phyloP scores from a whole-genome alignment of 345 rosid species.

The Syzygium aromaticum region DNA sequence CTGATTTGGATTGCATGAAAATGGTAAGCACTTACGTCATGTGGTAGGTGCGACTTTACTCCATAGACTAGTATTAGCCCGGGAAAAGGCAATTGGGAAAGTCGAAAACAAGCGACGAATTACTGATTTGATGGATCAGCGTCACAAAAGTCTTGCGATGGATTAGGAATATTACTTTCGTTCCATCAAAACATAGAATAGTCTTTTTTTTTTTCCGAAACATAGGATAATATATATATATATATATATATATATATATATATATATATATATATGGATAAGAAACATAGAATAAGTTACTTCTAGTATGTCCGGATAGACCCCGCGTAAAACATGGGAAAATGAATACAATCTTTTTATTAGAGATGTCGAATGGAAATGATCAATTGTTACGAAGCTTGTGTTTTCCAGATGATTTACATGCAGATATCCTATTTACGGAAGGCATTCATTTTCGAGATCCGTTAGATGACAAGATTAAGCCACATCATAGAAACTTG shows the following conservation, averaged over 20 bases:
- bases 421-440: not conserved
- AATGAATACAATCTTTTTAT: not conserved
- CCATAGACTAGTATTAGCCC: not conserved
- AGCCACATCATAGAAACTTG: not conserved
- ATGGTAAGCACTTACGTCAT: not conserved
- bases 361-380: not conserved
- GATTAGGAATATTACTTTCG: not conserved
- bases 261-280: too few relatives aligned
- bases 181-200: not conserved
- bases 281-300: not conserved
- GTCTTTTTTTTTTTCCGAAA: not conserved
- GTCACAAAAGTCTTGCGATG: not conserved
- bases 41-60: not conserved
- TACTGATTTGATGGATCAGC: not conserved
- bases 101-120: not conserved
- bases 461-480: not conserved
- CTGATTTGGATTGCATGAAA: not conserved
- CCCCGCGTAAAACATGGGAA: not conserved
- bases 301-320: too few relatives aligned
- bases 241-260: too few relatives aligned
- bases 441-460: not conserved
- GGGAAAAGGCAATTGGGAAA: not conserved
- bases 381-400: not conserved
- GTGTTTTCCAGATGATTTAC: not conserved
- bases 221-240: not conserved